Base-by-base conservation (phyloP, 257 asterid genomes). In the Mentha longifolia region DNA sequence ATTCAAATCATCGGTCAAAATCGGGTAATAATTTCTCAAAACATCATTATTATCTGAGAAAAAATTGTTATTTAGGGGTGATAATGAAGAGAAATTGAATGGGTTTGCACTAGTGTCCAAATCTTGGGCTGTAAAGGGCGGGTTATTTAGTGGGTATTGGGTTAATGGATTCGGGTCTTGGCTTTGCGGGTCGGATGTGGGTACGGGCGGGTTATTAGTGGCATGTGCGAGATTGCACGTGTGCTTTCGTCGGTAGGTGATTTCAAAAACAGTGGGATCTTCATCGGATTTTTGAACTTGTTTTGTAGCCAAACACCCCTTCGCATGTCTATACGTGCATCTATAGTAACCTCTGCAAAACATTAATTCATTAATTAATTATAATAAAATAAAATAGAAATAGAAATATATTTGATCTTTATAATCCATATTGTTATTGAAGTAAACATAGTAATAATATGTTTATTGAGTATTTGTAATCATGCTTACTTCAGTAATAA, bases 331-430 rank as follows among this genome's bases (percentile, higher is more conserved):
- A 45, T 77, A 45, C 9, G 81, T 78, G 76, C 90, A 85, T 37
- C 90, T 76, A 74, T 85, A 85, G 66, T 82, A 85, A 8, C 83
- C 81, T 54, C 90, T 85, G 81, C 67, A 70, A 55, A 33, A 54
- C n/a, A 0, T 6, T 3, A 35, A 35, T 0, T 28, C 2, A 28
- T 28, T 5, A 4, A 35, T 35, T 5, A 35, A 35, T 35, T 35
- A 35, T 7, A 7, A 35, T 35, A 5, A 35, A 35, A 35, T 35
- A 1, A 35, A 35, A 35, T 35, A 39, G 42, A 39, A 39, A 39
- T 28, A 28, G 3, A 0, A 28, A 28, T 28, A 28, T 28, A 28
- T 2, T 3, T 28, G 31, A 28, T 28, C 31, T 28, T 28, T 3
- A 28, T 28, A 28, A 28, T 28, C 31, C 2, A 28, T 28, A 28